These are phyloP conservation scores for Scheffersomyces spartinae DNA, from an alignment of 805 yeast species.

Conservation along the genomic window DNA sequence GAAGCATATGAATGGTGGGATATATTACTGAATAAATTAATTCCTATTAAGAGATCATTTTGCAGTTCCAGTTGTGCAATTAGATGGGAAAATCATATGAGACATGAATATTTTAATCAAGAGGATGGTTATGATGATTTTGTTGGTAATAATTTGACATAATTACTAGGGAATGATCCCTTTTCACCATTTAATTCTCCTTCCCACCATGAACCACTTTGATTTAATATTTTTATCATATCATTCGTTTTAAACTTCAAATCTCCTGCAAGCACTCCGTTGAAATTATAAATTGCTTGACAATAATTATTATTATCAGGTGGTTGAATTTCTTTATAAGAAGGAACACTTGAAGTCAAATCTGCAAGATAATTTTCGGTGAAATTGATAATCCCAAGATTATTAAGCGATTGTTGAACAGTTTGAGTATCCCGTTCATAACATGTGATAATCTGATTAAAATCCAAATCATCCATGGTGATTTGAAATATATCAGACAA, in stretches of 20 bases:
- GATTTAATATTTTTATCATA: slow-evolving; percentile 23
- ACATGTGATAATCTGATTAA: slow-evolving; percentile 2
- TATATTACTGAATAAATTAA: slow-evolving; percentile 19
- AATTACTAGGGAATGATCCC: slow-evolving; percentile 25
- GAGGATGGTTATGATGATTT: too few species aligned
- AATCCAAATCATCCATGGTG: slow-evolving; percentile 1
- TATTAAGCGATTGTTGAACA: slow-evolving; percentile 7
- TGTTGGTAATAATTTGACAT: slow-evolving; percentile 16
- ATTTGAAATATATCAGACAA: slow-evolving; percentile 7
- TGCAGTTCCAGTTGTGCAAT: slow-evolving; percentile 25
- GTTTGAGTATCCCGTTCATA: slow-evolving; percentile 3
- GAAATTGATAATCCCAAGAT: slow-evolving; percentile 12
- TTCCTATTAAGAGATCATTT: slow-evolving; percentile 26
- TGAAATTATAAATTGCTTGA: slow-evolving; percentile 29
- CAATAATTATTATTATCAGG: slow-evolving; percentile 11
- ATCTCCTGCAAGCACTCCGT: slow-evolving; percentile 28
- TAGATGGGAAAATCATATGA: slow-evolving; percentile 15
- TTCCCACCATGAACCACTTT: slow-evolving; percentile 24
- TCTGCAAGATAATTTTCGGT: slow-evolving; percentile 10
- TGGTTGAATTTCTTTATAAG: slow-evolving; percentile 7
- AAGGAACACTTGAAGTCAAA: slow-evolving; percentile 5
- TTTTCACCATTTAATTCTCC: slow-evolving; percentile 17
- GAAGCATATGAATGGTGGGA: slow-evolving; percentile 36
- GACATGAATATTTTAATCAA: too few species aligned
- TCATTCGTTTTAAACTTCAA: slow-evolving; percentile 33